These are phyloP conservation scores for Trametes meyenii DNA, from an alignment of 768 basidiomycete species.

Conservation along the genomic window DNA sequence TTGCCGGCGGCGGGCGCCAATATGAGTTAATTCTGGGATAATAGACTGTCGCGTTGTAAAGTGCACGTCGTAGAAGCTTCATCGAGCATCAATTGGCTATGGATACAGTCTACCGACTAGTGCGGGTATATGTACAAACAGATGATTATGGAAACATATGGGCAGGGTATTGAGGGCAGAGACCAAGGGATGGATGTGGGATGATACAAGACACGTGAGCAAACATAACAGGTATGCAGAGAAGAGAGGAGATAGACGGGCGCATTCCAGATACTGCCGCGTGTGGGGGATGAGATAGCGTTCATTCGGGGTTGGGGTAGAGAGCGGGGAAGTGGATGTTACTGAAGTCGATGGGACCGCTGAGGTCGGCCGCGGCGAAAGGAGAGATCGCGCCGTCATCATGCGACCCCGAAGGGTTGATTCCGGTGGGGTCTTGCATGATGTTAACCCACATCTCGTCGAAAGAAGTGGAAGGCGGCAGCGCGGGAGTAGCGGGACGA, in stretches of 20 bases:
- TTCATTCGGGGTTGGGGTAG: conserved; percentile 2
- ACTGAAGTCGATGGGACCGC: conserved; percentile 7
- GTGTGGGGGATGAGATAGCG: not conserved
- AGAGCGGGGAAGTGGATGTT: conserved; percentile 9
- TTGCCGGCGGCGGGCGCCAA: no score
- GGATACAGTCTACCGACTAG: conserved; percentile 10
- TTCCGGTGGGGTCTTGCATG: not conserved
- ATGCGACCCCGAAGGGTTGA: not conserved
- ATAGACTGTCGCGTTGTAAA: not conserved
- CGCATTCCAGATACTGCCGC: conserved; percentile 1
- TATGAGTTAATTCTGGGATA: no score
- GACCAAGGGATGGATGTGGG: not conserved
- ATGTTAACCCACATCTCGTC: conserved; percentile 9
- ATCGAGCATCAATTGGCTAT: not conserved
- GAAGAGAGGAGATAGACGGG: not conserved
- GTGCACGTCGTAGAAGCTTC: not conserved
- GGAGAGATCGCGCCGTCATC: conserved; percentile 2
- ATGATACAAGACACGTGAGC: not conserved
- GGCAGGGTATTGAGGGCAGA: not conserved
- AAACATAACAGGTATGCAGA: not conserved
- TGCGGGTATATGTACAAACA: conserved; percentile 16
- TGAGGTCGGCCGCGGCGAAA: conserved; percentile 5
- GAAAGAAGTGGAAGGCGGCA: not conserved
- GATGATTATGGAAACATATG: conserved; percentile 7
- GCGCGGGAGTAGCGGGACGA: not conserved